Conservation (phyloP, 345 rosid species). For the Eucalyptus erythrocorys region DNA sequence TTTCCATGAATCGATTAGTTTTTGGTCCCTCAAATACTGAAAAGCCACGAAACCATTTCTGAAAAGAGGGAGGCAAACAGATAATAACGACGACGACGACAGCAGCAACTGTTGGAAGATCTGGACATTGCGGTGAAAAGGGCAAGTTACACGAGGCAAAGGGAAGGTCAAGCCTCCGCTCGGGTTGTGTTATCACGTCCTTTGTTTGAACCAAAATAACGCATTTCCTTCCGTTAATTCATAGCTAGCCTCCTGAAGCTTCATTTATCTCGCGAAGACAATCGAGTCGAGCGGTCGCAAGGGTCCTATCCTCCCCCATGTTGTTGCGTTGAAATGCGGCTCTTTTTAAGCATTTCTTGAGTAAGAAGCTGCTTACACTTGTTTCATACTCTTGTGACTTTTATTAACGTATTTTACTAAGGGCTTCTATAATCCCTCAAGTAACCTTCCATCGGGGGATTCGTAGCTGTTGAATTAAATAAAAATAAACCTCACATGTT, state of each 20-base stretch:
- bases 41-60: background rate
- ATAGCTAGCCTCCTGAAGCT: background rate
- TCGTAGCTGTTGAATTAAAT: background rate
- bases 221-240: background rate
- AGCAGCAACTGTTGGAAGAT: background rate
- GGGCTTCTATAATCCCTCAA: background rate
- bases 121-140: background rate
- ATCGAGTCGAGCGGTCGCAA: background rate
- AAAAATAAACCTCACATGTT: background rate
- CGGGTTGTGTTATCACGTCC: background rate
- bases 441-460: background rate
- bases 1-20: background rate
- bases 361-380: background rate
- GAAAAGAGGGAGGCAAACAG: background rate
- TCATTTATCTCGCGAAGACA: background rate
- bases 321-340: background rate
- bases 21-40: too few relatives aligned
- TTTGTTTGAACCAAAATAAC: background rate
- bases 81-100: background rate
- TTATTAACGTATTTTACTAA: background rate
- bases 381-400: background rate
- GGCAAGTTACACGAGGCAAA: constrained; percentile 5
- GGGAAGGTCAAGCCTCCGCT: constrained; percentile 14
- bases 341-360: background rate
- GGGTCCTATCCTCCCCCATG: background rate